These are phyloP conservation scores for Rubia balearica DNA, from an alignment of 305 asterid species.

Conservation along the genomic window DNA sequence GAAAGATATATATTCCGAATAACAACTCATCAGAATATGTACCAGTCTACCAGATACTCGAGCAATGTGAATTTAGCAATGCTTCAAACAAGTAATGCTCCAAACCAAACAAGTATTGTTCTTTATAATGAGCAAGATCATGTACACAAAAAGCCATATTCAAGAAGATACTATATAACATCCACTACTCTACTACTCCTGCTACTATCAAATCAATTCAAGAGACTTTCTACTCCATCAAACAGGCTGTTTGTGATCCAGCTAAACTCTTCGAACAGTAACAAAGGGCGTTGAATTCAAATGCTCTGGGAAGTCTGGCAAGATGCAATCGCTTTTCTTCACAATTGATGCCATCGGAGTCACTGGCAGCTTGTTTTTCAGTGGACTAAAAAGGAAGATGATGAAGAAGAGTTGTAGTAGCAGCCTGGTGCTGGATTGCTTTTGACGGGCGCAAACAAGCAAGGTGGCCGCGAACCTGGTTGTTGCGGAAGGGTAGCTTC, in stretches of 20 bases:
- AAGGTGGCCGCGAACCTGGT: constrained; percentile 42
- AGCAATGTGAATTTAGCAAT: too few species aligned
- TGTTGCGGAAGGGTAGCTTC: constrained; percentile 65
- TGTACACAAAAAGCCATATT: background rate
- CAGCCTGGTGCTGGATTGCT: constrained; percentile 19
- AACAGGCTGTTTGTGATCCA: background rate
- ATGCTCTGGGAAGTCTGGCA: constrained; percentile 26
- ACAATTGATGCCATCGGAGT: constrained; percentile 22
- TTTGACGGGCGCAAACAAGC: constrained; percentile 57
- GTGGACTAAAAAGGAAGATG: constrained; percentile 36
- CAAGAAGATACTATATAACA: background rate
- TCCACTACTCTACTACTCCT: background rate
- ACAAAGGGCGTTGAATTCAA: constrained; percentile 35
- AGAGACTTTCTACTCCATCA: too few species aligned
- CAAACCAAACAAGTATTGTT: background rate
- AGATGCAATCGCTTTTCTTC: constrained; percentile 19
- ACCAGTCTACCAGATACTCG: background rate
- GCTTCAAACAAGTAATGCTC: background rate
- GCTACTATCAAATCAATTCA: too few species aligned
- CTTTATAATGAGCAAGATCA: background rate
- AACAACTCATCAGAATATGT: background rate
- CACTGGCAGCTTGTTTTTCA: constrained; percentile 34
- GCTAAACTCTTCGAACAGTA: constrained; percentile 35
- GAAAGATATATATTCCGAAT: constrained; percentile 19
- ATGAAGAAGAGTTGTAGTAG: background rate